Conservation (phyloP, 164 flowering plant genomes). For the Macadamia tetraphylla region DNA sequence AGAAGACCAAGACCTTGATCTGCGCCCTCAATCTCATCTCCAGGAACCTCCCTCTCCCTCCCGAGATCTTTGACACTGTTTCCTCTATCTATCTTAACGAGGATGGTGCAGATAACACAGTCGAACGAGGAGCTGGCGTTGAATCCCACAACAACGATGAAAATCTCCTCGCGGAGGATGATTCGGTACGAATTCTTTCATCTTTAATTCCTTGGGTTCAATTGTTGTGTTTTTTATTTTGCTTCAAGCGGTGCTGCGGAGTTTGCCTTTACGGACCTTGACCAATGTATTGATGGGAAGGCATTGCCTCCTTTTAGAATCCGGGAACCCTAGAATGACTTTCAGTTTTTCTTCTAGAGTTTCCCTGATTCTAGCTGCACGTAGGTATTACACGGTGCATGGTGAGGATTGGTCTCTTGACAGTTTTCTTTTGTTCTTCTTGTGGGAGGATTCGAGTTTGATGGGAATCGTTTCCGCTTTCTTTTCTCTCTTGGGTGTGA, state of each 20-base stretch:
- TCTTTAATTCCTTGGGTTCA: not conserved
- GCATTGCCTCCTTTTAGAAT: too few relatives aligned
- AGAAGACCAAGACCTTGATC: constrained; percentile 62
- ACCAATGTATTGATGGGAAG: too few relatives aligned
- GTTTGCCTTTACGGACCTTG: too few relatives aligned
- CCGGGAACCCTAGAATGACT: too few relatives aligned
- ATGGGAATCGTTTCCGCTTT: not conserved
- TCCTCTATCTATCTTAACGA: constrained; percentile 47
- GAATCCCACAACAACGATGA: constrained; percentile 5
- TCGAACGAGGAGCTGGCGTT: not conserved
- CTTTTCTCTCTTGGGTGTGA: not conserved
- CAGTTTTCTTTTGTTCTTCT: not conserved
- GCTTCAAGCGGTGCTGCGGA: not conserved
- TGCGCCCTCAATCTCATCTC: constrained; percentile 82
- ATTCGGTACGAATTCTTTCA: not conserved
- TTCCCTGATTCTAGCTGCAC: too few relatives aligned
- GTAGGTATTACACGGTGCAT: too few relatives aligned
- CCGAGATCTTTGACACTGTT: constrained; percentile 52
- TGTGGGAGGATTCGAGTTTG: not conserved
- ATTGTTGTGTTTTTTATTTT: not conserved
- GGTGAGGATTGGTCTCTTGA: not conserved
- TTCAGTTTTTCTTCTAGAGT: too few relatives aligned
- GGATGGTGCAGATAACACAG: constrained; percentile 10
- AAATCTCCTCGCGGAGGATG: constrained; percentile 1
- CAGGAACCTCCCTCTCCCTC: constrained; percentile 82